Evolutionary conservation across 1,284 basidiomycete species (phyloP), one percentile per base, ranked within the genome.

Genomic region (Cryptococcus sp.): DNA sequence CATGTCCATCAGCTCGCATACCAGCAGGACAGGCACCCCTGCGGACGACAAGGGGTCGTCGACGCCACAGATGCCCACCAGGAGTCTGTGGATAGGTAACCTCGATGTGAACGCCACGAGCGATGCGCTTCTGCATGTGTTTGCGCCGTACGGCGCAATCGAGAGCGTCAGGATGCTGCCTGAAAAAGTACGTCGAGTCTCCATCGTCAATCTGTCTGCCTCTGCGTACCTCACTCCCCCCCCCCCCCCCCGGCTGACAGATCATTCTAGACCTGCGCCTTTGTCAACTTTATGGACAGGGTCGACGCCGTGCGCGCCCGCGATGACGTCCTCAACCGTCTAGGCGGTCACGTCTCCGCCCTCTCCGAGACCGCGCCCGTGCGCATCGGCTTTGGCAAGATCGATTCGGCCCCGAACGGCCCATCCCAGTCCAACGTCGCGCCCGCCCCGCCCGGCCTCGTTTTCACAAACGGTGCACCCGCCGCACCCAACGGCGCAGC

Each of bases 51-150:
- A 58, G 21, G 72, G 72, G n/a, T 61, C 63, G 6, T 67, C 68
- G 7, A 76, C 72, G 2, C 74, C 74, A 1, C 91, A 96, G 77
- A 88, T 91, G 46, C 95, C 96, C 21, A 95, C 92, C 13, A 85
- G 95, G 52, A 94, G 91, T 44, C 81, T 98, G 44, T 98, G 95
- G 94, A 95, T 98, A 69, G 95, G 95, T 47, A 96, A 97, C 74
- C 82, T 98, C 46, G 92, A 98, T 75, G 88, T 88, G 60, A 87
- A 87, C 50, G 90, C 94, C 50, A 92, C 92, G 0, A 92, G 90
- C 67, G 91, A 95, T 73, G 91, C 97, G 70, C 85, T 98, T 53
- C 89, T 96, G 60, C 87, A 88, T 62, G 90, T 95, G 16, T 98
- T 98, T 77, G 88, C 91, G 18, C 89, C 89, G 0, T 98, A 98